phyloP scores from a whole-genome alignment of 495 filamentous ascomycete species.

The Penicillium lividum region DNA sequence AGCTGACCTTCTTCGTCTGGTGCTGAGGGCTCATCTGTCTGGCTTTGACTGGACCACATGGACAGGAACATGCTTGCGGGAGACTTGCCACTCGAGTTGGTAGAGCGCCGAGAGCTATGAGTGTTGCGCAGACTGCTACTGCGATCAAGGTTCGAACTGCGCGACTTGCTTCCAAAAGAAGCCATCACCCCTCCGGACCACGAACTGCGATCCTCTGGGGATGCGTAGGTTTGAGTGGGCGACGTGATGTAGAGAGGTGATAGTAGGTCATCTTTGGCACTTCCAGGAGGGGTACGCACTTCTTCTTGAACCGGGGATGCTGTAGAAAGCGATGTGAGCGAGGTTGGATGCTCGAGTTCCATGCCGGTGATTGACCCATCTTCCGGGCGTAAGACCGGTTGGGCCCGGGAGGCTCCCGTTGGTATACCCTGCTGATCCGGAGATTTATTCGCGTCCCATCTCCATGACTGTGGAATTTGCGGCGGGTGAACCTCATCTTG shows the following conservation, averaged over 20 bases:
- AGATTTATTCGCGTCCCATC: constrained; percentile 24
- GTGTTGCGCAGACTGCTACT: constrained; percentile 40
- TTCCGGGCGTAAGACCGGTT: constrained; percentile 24
- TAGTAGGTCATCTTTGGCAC: constrained; percentile 46
- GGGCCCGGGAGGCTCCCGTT: constrained; percentile 30
- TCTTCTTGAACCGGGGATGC: constrained; percentile 55
- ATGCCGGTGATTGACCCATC: constrained; percentile 22
- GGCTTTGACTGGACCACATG: constrained; percentile 47
- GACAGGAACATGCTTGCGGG: constrained; percentile 61
- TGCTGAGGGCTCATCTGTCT: constrained; percentile 38
- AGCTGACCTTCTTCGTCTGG: constrained; percentile 75
- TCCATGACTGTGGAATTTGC: constrained; percentile 22
- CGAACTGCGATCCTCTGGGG: constrained; percentile 48
- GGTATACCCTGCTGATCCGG: constrained; percentile 30
- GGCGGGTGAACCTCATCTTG: constrained; percentile 30
- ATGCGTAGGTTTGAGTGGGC: constrained; percentile 43
- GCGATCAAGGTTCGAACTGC: constrained; percentile 44
- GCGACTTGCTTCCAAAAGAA: constrained; percentile 45
- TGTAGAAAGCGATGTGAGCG: constrained; percentile 62
- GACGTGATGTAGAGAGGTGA: constrained; percentile 55
- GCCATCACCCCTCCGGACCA: constrained; percentile 47
- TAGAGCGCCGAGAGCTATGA: constrained; percentile 46
- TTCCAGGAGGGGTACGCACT: constrained; percentile 52
- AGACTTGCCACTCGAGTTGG: constrained; percentile 49
- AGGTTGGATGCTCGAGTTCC: constrained; percentile 51